phyloP scores from a whole-genome alignment of 441 rosid species.

The Corymbia citriodora region DNA sequence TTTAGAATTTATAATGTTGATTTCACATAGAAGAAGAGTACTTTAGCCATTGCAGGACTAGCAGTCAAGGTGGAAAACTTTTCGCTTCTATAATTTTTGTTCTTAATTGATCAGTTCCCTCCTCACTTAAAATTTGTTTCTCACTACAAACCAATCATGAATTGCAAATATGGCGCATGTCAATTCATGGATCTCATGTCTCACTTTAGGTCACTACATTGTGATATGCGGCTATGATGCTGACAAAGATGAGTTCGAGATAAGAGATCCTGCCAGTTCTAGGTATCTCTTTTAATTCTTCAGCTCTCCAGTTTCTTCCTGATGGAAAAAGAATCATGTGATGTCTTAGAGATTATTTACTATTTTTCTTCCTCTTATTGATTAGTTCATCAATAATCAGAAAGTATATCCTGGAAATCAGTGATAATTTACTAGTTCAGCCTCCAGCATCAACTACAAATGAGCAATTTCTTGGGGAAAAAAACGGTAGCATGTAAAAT shows the following conservation, averaged over 20 bases:
- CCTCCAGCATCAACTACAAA: not conserved
- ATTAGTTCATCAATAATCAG: not conserved
- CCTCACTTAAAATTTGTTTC: not conserved
- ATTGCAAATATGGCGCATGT: not conserved
- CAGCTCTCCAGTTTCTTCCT: not conserved
- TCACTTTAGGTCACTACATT: slow-evolving; percentile 64
- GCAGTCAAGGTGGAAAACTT: not conserved
- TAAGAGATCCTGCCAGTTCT: slow-evolving; percentile 95
- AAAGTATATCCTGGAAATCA: not conserved
- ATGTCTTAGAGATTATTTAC: not conserved
- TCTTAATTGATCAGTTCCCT: not conserved
- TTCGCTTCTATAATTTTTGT: not conserved
- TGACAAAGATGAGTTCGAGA: slow-evolving; percentile 75
- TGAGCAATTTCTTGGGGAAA: not conserved
- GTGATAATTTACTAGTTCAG: not conserved
- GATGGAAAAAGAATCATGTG: not conserved
- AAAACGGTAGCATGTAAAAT: not conserved
- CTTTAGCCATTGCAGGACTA: not conserved
- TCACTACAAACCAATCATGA: not conserved
- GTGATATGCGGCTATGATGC: slow-evolving; percentile 89
- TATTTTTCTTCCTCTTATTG: not conserved
- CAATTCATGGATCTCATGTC: not conserved
- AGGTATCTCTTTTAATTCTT: slow-evolving; percentile 33
- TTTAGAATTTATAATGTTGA: not conserved
- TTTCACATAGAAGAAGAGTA: not conserved